phyloP scores from a whole-genome alignment of 176 grass and related monocot genomes.

The Urochloa ruziziensis region DNA sequence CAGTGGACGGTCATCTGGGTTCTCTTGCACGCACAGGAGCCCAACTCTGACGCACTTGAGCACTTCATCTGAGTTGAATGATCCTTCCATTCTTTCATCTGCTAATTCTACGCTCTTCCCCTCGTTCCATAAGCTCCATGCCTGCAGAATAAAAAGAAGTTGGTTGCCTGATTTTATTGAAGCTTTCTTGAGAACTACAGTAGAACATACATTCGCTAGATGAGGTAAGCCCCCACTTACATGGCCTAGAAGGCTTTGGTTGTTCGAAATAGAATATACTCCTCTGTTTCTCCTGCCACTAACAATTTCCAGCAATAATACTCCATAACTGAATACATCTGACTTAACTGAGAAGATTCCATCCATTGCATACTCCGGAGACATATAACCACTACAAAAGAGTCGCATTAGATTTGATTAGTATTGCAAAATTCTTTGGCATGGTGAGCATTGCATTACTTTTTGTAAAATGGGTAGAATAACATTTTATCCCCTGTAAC shows the following conservation, averaged over 20 bases:
- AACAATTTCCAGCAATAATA: slow-evolving; percentile 63
- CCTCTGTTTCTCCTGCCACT: slow-evolving; percentile 69
- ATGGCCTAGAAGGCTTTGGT: slow-evolving; percentile 61
- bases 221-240: slow-evolving; percentile 38
- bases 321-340: slow-evolving; percentile 69
- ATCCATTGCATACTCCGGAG: slow-evolving; percentile 73
- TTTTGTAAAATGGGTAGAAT: not conserved
- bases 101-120: slow-evolving; percentile 46
- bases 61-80: slow-evolving; percentile 45
- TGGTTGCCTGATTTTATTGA: not conserved
- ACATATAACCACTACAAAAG: slow-evolving; percentile 66
- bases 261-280: slow-evolving; percentile 36
- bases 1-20: slow-evolving; percentile 57
- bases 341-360: slow-evolving; percentile 67
- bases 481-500: not conserved
- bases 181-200: slow-evolving; percentile 2
- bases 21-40: slow-evolving; percentile 62
- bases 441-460: not conserved
- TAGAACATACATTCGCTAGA: not conserved
- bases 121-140: slow-evolving; percentile 71
- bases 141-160: slow-evolving; percentile 17
- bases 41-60: slow-evolving; percentile 49
- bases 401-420: not conserved
- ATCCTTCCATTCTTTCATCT: slow-evolving; percentile 55
- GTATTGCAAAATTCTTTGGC: not conserved